These are phyloP conservation scores for Apodospora peruviana DNA, from an alignment of 495 filamentous ascomycete species.

Conservation along the genomic window DNA sequence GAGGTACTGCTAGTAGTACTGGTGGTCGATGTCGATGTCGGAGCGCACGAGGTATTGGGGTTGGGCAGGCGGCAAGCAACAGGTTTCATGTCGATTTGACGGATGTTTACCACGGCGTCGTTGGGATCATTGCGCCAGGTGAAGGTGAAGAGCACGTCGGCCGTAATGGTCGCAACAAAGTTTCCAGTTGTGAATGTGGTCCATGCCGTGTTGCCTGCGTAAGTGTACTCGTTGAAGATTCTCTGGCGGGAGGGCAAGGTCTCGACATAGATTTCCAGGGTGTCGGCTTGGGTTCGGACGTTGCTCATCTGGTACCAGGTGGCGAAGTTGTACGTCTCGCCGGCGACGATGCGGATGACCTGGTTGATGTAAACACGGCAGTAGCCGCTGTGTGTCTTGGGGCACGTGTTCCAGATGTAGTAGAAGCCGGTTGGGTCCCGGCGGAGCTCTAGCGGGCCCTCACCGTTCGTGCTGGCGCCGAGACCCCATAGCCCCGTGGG, in stretches of 20 bases:
- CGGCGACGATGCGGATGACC: neutral
- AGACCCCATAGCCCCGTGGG: neutral
- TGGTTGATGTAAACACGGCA: conserved; percentile 3
- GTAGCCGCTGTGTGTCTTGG: conserved; percentile 2
- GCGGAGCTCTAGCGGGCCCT: conserved; percentile 2
- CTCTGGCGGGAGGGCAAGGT: neutral
- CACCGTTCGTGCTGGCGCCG: neutral
- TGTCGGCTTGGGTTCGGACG: neutral
- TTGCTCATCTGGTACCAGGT: neutral
- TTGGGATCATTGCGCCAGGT: conserved; percentile 9
- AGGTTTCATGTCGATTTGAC: neutral
- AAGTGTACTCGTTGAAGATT: neutral
- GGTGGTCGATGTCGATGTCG: neutral
- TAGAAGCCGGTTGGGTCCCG: neutral
- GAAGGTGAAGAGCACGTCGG: neutral
- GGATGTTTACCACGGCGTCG: conserved; percentile 1
- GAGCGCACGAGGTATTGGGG: neutral
- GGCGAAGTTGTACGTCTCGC: conserved; percentile 5
- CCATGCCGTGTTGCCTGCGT: conserved; percentile 2
- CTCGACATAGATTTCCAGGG: conserved; percentile 2
- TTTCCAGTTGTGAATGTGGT: neutral
- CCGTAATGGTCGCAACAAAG: neutral
- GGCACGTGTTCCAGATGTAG: conserved; percentile 3
- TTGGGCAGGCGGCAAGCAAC: neutral
- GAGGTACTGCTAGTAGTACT: neutral